phyloP scores from a whole-genome alignment of 768 basidiomycete species.

The Lactarius psammicola region DNA sequence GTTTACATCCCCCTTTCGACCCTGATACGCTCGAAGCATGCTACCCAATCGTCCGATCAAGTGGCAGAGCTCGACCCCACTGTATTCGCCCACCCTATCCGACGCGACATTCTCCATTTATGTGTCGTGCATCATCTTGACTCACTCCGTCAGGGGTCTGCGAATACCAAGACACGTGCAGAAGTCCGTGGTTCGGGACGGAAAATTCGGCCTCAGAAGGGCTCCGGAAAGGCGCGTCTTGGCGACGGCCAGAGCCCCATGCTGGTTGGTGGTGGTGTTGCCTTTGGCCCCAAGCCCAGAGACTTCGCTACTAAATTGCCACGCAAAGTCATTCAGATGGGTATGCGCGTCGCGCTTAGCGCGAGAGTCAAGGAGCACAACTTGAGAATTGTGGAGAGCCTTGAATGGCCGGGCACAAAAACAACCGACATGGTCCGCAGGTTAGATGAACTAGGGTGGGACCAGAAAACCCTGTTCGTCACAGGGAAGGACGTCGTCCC shows the following conservation, averaged over 20 bases:
- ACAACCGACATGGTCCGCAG: slow-evolving; percentile 64
- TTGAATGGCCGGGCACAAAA: slow-evolving; percentile 72
- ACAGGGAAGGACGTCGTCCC: slow-evolving; percentile 60
- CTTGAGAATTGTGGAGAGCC: slow-evolving; percentile 70
- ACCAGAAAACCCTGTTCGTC: slow-evolving; percentile 68
- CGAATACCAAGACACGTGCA: slow-evolving; percentile 85
- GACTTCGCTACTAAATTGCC: slow-evolving; percentile 91
- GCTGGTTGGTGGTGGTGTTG: slow-evolving; percentile 87
- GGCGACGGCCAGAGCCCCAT: slow-evolving; percentile 88
- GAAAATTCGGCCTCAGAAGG: slow-evolving; percentile 92
- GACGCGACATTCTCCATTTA: slow-evolving; percentile 89
- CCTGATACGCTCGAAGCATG: slow-evolving; percentile 47
- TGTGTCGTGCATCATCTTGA: slow-evolving; percentile 89
- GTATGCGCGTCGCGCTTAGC: slow-evolving; percentile 87
- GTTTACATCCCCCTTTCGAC: slow-evolving; percentile 62
- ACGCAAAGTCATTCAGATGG: slow-evolving; percentile 91
- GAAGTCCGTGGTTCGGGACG: slow-evolving; percentile 87
- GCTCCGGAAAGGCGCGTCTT: slow-evolving; percentile 83
- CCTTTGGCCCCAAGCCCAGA: slow-evolving; percentile 87
- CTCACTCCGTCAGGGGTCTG: slow-evolving; percentile 86
- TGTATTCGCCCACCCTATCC: slow-evolving; percentile 88
- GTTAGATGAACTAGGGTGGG: slow-evolving; percentile 63
- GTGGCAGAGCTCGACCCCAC: slow-evolving; percentile 68
- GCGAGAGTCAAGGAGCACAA: slow-evolving; percentile 72
- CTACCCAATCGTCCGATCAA: slow-evolving; percentile 41